Conservation (phyloP, 2,329 filamentous ascomycete species). For the Esteya vermicola region DNA sequence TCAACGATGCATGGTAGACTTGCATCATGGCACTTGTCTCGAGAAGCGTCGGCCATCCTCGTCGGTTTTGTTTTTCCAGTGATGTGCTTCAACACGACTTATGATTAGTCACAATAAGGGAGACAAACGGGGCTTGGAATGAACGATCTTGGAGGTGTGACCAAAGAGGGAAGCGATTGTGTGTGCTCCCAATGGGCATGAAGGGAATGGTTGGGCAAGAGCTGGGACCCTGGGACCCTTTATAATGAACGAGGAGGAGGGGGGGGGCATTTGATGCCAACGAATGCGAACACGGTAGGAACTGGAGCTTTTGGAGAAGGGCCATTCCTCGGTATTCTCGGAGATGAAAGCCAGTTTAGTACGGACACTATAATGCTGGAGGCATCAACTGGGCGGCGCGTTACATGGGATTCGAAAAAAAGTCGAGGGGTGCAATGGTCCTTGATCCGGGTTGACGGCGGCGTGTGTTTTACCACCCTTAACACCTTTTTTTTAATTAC, state of each 20-base stretch:
- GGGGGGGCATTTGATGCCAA: neutral
- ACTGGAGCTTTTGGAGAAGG: neutral
- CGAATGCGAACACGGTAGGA: neutral
- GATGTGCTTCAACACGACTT: too few relatives aligned
- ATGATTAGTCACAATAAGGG: too few relatives aligned
- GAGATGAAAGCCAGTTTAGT: neutral
- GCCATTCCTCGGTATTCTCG: too few relatives aligned
- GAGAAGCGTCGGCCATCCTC: too few relatives aligned
- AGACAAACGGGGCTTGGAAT: too few relatives aligned
- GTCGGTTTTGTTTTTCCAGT: too few relatives aligned
- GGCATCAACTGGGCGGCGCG: slow-evolving; percentile 1
- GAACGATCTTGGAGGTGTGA: too few relatives aligned
- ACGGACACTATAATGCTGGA: neutral
- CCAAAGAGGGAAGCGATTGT: too few relatives aligned
- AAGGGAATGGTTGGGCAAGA: neutral
- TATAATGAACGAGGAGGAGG: neutral
- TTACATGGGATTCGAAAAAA: slow-evolving; percentile 1
- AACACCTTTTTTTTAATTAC: slow-evolving; percentile 3
- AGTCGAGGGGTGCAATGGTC: neutral
- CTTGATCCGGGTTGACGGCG: slow-evolving; percentile 1
- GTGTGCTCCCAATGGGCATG: too few relatives aligned
- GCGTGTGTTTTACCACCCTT: slow-evolving; percentile 3
- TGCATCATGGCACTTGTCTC: too few relatives aligned
- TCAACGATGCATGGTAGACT: too few relatives aligned
- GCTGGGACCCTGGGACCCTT: neutral